phyloP scores from a whole-genome alignment of 257 asterid genomes.

The Nemophila menziesii region DNA sequence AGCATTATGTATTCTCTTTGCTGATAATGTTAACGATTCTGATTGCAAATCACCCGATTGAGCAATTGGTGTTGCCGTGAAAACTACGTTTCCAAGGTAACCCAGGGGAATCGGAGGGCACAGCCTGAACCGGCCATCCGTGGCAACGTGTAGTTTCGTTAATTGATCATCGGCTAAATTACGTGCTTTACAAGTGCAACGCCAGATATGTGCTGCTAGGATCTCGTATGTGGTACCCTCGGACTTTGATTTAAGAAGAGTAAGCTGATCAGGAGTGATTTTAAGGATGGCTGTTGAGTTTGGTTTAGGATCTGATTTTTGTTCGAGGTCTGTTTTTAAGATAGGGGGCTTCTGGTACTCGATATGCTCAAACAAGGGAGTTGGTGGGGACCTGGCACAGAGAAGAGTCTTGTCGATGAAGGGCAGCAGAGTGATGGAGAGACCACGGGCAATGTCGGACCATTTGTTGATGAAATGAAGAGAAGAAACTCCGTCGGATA shows the following conservation, averaged over 20 bases:
- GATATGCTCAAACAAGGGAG: constrained; percentile 8
- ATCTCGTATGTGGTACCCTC: constrained; percentile 53
- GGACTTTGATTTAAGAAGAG: constrained; percentile 15
- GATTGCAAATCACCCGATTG: constrained; percentile 28
- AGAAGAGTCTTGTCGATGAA: constrained; percentile 32
- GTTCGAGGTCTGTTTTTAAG: constrained; percentile 2
- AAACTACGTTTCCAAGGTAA: constrained; percentile 65
- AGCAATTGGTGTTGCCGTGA: constrained; percentile 41
- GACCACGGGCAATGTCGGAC: constrained; percentile 31
- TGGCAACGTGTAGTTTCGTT: constrained; percentile 48
- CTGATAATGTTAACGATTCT: constrained; percentile 26
- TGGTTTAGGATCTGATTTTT: neutral
- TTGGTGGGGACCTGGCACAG: constrained; percentile 22
- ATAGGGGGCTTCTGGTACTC: constrained; percentile 26
- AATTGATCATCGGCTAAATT: constrained; percentile 37
- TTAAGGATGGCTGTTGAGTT: constrained; percentile 18
- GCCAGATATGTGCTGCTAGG: constrained; percentile 75
- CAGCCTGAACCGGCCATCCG: constrained; percentile 54
- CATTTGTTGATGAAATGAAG: constrained; percentile 39
- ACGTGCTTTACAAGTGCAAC: constrained; percentile 58
- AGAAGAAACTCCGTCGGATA: constrained; percentile 34
- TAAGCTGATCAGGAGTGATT: constrained; percentile 17
- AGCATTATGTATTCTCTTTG: constrained; percentile 35
- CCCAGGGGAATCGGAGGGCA: constrained; percentile 47
- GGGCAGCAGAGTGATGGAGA: constrained; percentile 24